Evolutionary conservation across 1,139 yeast genomes (phyloP), one percentile per base, ranked within the genome.

Genomic region (Pneumocystis canis): DNA sequence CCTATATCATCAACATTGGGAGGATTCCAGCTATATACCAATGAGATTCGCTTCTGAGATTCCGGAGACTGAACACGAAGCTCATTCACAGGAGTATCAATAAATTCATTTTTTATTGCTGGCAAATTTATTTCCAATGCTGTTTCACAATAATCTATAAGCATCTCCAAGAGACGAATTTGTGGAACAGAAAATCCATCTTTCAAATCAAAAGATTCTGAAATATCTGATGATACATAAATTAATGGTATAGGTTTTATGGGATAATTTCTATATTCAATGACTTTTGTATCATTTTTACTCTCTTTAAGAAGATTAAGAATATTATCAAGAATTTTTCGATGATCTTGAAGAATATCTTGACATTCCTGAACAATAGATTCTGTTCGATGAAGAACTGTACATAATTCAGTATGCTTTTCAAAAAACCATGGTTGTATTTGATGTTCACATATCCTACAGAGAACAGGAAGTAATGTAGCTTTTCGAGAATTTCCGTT

Each of bases 351-450:
- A 5, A 92, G 77, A 32, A 81, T 79, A 68, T 94, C 98, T 69
- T 92, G 96, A 61, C 84, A 78, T 53, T 79, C 70, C 69, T 86
- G 89, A n/a, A 92, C 82, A 58, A 85, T 84, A 66, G 89, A 90
- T 69, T 84, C 89, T 2, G 87, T 82, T 68, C 85, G 81, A 73
- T 89, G 96, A 71, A 89, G 97, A 58, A 88, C 82, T 35, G 87
- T 77, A 70, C 99, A 94, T 62, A 87, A 77, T 71, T 89, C 95
- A 1, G 94, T 85, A 73, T 94, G 99, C 62, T 85, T 81, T 70
- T 90, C 98, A 61, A 92, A 78, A 84, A 95, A 92, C 98, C 98
- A 94, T 1, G 92, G 89, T 1, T 96, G 97, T n/a, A 90, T 83
- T 62, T 82, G 81, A 35, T 84, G 83, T 70, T 94, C 99, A 73